phyloP scores from a whole-genome alignment of 2,329 filamentous ascomycete species.

The Xenoacremonium recifei region DNA sequence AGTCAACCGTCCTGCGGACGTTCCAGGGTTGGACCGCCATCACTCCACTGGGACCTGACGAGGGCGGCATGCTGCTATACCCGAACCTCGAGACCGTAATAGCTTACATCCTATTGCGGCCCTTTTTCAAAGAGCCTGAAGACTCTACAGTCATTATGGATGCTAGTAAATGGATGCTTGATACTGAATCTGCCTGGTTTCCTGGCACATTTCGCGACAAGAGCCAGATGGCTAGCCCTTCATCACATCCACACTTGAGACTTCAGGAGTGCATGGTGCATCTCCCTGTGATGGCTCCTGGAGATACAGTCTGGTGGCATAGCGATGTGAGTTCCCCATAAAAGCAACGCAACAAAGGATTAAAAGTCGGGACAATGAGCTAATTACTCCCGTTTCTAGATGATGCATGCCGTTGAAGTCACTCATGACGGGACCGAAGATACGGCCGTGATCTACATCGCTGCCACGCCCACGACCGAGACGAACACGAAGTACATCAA shows the following conservation, averaged over 20 bases:
- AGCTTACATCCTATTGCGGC: conserved; percentile 7
- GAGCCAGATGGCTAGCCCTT: conserved; percentile 10
- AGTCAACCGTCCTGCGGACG: conserved; percentile 3
- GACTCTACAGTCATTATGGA: conserved; percentile 17
- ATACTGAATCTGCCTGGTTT: conserved; percentile 3
- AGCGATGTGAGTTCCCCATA: conserved; percentile 6
- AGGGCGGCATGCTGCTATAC: conserved; percentile 5
- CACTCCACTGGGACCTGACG: conserved; percentile 1
- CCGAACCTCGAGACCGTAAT: conserved; percentile 4
- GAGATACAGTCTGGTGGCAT: conserved; percentile 14
- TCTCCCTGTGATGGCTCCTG: conserved; percentile 8
- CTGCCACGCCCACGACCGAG: conserved; percentile 33
- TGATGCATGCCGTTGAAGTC: conserved; percentile 38
- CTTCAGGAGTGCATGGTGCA: conserved; percentile 7
- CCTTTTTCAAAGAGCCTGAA: conserved; percentile 5
- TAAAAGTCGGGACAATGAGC: no score
- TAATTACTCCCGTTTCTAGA: conserved; percentile 17
- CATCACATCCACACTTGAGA: conserved; percentile 8
- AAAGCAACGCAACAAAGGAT: no score
- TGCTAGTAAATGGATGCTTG: conserved; percentile 27
- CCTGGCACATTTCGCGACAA: conserved; percentile 10
- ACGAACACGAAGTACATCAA: conserved; percentile 20
- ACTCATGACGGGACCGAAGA: conserved; percentile 32
- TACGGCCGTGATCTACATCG: conserved; percentile 35
- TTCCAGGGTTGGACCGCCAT: conserved; percentile 11